Conservation (phyloP, 805 yeast genomes). For the Pichia deserticola region DNA sequence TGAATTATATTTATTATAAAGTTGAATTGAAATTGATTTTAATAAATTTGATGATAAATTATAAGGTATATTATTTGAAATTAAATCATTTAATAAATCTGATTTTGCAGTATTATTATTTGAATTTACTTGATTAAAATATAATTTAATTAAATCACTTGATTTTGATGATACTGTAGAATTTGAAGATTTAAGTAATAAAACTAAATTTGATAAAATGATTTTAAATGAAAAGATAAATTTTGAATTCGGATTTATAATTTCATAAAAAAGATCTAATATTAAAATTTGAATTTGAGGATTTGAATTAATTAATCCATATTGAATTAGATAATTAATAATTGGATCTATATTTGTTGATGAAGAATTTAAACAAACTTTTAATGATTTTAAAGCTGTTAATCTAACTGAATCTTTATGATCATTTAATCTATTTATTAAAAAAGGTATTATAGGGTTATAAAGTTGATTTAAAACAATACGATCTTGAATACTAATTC, state of each 20-base stretch:
- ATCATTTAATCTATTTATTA: slow-evolving; percentile 41
- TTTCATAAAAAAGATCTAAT: slow-evolving; percentile 36
- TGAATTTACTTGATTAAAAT: slow-evolving; percentile 30
- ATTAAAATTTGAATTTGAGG: slow-evolving; percentile 37
- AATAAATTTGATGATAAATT: slow-evolving; percentile 21
- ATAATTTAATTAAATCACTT: slow-evolving; percentile 26
- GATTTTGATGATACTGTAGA: slow-evolving; percentile 15
- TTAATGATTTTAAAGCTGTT: slow-evolving; percentile 45
- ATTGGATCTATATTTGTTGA: slow-evolving; percentile 22
- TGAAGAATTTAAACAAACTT: slow-evolving; percentile 48
- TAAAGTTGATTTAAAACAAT: slow-evolving; percentile 35
- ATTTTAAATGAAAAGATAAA: slow-evolving; percentile 26
- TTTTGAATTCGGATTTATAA: slow-evolving; percentile 31
- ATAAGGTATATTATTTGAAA: slow-evolving; percentile 26
- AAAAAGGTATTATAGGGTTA: slow-evolving; percentile 41
- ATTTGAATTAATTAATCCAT: slow-evolving; percentile 38
- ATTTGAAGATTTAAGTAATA: slow-evolving; percentile 15
- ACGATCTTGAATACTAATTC: slow-evolving; percentile 52
- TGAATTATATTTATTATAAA: slow-evolving; percentile 12
- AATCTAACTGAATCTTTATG: slow-evolving; percentile 29
- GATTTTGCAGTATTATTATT: slow-evolving; percentile 32
- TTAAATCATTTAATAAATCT: slow-evolving; percentile 38
- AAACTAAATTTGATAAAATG: slow-evolving; percentile 21
- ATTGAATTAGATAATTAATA: slow-evolving; percentile 35
- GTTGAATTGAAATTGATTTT: slow-evolving; percentile 23